A percentile compares a stretch with the other conserved stretches of the same genome.
Conservation (phyloP, 2,329 filamentous ascomycete genomes). For the Fusarium irregulare region DNA sequence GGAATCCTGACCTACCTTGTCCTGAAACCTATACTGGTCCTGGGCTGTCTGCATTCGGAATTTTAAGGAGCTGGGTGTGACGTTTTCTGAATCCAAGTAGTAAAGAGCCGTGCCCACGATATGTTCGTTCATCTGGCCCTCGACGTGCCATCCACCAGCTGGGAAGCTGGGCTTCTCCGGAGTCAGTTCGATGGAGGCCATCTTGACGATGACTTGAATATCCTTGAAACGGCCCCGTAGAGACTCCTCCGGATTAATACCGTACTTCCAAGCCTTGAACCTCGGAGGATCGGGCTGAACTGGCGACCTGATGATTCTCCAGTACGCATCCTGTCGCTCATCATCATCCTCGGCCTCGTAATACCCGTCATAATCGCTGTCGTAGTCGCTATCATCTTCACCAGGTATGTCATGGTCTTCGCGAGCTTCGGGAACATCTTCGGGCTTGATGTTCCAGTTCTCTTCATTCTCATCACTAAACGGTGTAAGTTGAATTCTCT, state of each 20-base stretch:
- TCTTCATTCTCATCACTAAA: constrained; percentile 21
- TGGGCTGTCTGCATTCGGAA: constrained; percentile 35
- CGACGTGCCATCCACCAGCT: constrained; percentile 38
- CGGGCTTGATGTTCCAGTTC: constrained; percentile 14
- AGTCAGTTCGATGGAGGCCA: constrained; percentile 50
- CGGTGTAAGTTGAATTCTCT: background rate
- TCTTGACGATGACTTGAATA: constrained; percentile 70
- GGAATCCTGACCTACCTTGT: background rate
- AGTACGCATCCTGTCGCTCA: background rate
- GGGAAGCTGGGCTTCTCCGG: constrained; percentile 41
- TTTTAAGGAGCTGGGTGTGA: constrained; percentile 30
- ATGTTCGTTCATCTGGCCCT: constrained; percentile 47
- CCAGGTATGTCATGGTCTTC: background rate
- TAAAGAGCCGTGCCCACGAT: constrained; percentile 47
- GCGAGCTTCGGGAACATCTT: background rate
- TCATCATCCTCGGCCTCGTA: background rate
- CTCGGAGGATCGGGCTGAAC: constrained; percentile 27
- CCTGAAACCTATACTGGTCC: background rate
- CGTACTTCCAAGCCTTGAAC: constrained; percentile 53
- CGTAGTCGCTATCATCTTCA: background rate
- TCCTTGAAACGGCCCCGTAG: constrained; percentile 18
- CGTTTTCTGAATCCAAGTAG: constrained; percentile 41
- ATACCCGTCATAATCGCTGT: background rate
- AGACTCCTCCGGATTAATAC: constrained; percentile 2
- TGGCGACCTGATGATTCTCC: constrained; percentile 26